A percentile compares a stretch with the other conserved stretches of the same genome.
phyloP scores from a whole-genome alignment of 179 eudicot species.

The Actinidia arguta region DNA sequence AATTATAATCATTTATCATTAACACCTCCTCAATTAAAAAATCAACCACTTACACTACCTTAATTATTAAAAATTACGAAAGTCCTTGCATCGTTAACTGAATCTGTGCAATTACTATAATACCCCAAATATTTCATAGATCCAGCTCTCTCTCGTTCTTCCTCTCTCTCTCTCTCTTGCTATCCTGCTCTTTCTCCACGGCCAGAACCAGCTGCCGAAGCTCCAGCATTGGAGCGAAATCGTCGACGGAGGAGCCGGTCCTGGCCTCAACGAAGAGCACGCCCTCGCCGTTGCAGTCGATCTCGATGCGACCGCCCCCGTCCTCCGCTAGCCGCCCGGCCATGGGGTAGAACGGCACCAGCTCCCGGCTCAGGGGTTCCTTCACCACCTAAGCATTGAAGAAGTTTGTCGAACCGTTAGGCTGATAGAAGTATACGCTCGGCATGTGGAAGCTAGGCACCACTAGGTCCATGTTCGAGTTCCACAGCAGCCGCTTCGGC shows the following conservation, averaged over 20 bases:
- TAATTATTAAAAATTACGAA: too few relatives aligned
- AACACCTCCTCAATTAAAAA: too few relatives aligned
- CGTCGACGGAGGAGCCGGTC: conserved; percentile 51
- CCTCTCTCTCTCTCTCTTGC: too few relatives aligned
- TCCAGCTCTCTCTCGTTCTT: too few relatives aligned
- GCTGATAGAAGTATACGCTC: conserved; percentile 45
- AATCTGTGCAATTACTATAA: too few relatives aligned
- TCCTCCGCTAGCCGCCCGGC: conserved; percentile 61
- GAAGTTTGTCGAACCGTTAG: conserved; percentile 44
- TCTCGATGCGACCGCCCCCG: conserved; percentile 67
- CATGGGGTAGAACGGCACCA: conserved; percentile 76
- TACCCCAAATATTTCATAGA: too few relatives aligned
- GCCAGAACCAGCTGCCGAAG: conserved; percentile 1
- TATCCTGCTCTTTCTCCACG: background rate
- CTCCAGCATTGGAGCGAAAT: conserved; percentile 55
- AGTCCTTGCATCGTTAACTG: too few relatives aligned
- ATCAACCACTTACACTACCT: too few relatives aligned
- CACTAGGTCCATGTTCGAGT: conserved; percentile 70
- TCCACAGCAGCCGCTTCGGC: conserved; percentile 58
- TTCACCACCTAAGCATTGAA: conserved; percentile 49
- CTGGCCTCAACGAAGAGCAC: conserved; percentile 73
- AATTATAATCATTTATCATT: too few relatives aligned
- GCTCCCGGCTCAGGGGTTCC: conserved; percentile 49
- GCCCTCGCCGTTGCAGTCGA: conserved; percentile 66
- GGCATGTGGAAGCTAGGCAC: conserved; percentile 1